Conservation (phyloP, 1,139 yeast genomes). For the Lodderomyces theae region DNA sequence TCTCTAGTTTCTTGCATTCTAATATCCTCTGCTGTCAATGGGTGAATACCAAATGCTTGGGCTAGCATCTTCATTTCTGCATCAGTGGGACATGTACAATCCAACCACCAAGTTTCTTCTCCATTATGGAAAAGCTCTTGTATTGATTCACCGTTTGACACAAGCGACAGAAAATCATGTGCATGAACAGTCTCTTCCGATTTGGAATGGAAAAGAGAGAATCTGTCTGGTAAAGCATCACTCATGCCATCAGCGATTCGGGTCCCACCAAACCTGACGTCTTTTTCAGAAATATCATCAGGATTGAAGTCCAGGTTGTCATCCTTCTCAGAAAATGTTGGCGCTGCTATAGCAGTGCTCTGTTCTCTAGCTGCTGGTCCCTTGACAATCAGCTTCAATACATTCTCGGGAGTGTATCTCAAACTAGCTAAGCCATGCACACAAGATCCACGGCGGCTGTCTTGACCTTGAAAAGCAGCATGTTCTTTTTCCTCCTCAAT, state of each 20-base stretch:
- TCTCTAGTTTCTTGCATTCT: conserved; percentile 82
- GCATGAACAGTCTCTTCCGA: conserved; percentile 87
- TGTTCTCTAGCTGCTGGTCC: conserved; percentile 10
- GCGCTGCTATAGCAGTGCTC: too few species aligned
- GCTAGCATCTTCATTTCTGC: conserved; percentile 61
- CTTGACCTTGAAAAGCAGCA: too few species aligned
- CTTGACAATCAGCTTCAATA: conserved; percentile 19
- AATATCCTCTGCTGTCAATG: conserved; percentile 80
- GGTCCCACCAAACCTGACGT: conserved; percentile 26
- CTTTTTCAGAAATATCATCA: conserved; percentile 19
- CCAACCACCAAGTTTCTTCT: conserved; percentile 75
- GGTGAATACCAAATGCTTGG: conserved; percentile 78
- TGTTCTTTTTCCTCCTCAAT: conserved; percentile 49
- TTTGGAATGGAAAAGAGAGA: conserved; percentile 77
- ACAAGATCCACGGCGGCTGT: too few species aligned
- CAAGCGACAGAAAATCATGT: conserved; percentile 75
- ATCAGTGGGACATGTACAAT: conserved; percentile 66
- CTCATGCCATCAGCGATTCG: conserved; percentile 11
- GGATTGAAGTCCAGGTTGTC: conserved; percentile 34
- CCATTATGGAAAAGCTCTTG: conserved; percentile 57
- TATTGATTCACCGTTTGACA: conserved; percentile 62
- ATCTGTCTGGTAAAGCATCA: conserved; percentile 64
- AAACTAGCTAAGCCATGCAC: conserved; percentile 47
- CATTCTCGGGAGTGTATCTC: conserved; percentile 55
- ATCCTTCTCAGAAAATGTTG: conserved; percentile 10